Base-by-base conservation (phyloP, 768 basidiomycete genomes). In the Hydnomerulius pinastri region DNA sequence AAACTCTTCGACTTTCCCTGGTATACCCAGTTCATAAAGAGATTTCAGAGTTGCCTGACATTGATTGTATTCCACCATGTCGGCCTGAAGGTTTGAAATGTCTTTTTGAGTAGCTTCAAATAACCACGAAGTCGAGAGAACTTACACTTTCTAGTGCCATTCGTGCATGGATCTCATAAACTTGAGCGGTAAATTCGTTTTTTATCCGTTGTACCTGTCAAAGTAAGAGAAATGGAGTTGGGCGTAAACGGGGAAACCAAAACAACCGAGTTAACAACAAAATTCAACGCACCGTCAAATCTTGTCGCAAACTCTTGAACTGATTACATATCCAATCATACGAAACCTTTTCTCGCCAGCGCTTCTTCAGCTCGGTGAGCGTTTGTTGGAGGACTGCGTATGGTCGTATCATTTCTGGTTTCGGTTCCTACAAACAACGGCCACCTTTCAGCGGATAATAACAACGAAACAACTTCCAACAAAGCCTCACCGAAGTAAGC, bases 181-280 rank as follows among this genome's bases (percentile, higher is more conserved):
- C 97, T 68, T 87, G 81, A 23, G 96, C 93, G 6, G 97, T 98
- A 62, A 99, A 97, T 48, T 96, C 92, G 59, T 97, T 98, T 75
- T 97, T 98, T 59, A 99, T 97, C 27, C 97, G 87, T 74, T 99
- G 97, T 20, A 99, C 96, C 96, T 98, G n/a, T n/a, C n/a, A n/a
- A n/a, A 38, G 20, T 37, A 29, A 47, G 32, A 39, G 23, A 58
- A 44, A 50, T 38, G 40, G 45, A 51, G 33, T 33, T n/a, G n/a
- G n/a, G n/a, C n/a, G n/a, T n/a, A n/a, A 21, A 47, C 27, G 48
- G 51, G 51, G 57, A 44, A 42, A 48, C 29, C 17, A 25, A 20
- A 32, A 4, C 20, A 11, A 32, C 11, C 7, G 12, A 36, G n/a
- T 6, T 1, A 36, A 48, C 46, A 2, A 17, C 3, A 24, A n/a